These are phyloP conservation scores for Curvularia lunata DNA, from an alignment of 2,329 filamentous ascomycete genomes.

Conservation along the genomic window DNA sequence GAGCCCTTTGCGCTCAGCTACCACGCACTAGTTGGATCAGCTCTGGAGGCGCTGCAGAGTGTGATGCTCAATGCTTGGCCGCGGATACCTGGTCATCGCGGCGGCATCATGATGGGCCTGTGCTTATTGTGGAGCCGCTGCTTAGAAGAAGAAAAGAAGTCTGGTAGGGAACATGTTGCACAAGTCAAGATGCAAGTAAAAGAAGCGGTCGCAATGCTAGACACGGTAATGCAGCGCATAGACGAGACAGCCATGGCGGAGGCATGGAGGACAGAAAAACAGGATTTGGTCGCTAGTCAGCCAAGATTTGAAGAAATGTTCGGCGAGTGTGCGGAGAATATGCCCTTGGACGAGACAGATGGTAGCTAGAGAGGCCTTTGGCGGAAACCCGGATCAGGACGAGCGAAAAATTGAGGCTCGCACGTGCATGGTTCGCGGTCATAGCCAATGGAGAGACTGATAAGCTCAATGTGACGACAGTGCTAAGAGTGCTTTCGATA, in stretches of 20 bases:
- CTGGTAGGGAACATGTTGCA: conserved; percentile 21
- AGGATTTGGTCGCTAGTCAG: conserved; percentile 11
- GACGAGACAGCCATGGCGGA: conserved; percentile 16
- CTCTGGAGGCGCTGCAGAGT: conserved; percentile 61
- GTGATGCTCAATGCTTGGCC: conserved; percentile 73
- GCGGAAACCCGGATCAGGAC: background rate
- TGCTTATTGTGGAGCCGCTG: conserved; percentile 46
- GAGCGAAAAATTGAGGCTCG: background rate
- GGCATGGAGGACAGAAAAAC: conserved; percentile 28
- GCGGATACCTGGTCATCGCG: conserved; percentile 66
- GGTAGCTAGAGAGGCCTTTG: background rate
- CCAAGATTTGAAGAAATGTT: conserved; percentile 21
- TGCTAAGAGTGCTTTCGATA: conserved; percentile 4
- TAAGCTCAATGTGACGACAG: conserved; percentile 15
- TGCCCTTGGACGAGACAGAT: background rate
- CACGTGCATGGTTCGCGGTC: background rate
- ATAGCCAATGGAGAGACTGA: background rate
- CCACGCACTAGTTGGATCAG: conserved; percentile 60
- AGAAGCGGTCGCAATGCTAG: conserved; percentile 38
- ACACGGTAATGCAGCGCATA: conserved; percentile 28
- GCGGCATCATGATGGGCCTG: conserved; percentile 68
- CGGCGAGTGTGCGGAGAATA: conserved; percentile 8
- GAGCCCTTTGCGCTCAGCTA: conserved; percentile 70
- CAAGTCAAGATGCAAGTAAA: conserved; percentile 26
- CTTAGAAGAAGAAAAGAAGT: conserved; percentile 29